These are phyloP conservation scores for Dioscorea zingiberensis DNA, from an alignment of 106 monocot genomes.

Conservation along the genomic window DNA sequence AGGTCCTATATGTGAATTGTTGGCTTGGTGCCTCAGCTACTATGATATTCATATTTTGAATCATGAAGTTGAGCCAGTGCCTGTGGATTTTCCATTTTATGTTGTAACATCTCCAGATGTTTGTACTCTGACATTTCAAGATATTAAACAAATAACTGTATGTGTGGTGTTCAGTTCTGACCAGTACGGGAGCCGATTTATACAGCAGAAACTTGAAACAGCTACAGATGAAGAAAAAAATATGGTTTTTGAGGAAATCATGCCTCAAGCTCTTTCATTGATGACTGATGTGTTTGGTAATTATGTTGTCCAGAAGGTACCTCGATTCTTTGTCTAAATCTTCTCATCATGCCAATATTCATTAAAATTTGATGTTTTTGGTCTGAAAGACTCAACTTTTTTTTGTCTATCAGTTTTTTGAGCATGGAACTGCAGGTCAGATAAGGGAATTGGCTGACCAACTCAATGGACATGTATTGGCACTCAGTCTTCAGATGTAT, in stretches of 20 bases:
- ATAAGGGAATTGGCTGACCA: conserved; percentile 57
- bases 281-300: conserved; percentile 97
- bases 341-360: background rate
- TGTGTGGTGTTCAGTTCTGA: conserved; percentile 51
- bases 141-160: background rate
- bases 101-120: no score
- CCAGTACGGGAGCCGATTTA: conserved; percentile 83
- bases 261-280: conserved; percentile 66
- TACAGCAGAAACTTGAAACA: conserved; percentile 86
- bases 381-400: no score
- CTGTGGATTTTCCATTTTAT: no score
- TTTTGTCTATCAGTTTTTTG: conserved; percentile 48
- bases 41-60: no score
- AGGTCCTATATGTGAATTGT: no score
- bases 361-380: no score
- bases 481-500: conserved; percentile 83
- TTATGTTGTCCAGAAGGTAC: conserved; percentile 88
- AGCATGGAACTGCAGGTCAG: conserved; percentile 58
- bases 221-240: conserved; percentile 67
- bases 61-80: no score
- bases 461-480: conserved; percentile 54
- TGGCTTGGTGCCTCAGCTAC: no score
- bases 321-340: background rate
- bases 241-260: conserved; percentile 75
- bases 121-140: no score